phyloP scores from a whole-genome alignment of 768 basidiomycete genomes.

The Hysterangium stoloniferum region DNA sequence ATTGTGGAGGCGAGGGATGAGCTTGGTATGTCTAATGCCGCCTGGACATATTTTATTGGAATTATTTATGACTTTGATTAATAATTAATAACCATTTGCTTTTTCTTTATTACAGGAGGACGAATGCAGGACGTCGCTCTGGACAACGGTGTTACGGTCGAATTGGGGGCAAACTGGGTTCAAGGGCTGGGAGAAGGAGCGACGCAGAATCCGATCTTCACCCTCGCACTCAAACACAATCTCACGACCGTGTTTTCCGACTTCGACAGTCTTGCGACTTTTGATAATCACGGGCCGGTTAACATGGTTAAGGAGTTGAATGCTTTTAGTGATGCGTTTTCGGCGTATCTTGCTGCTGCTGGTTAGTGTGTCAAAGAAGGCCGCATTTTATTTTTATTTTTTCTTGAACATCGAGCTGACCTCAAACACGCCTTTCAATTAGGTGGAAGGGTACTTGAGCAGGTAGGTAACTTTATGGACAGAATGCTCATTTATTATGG shows the following conservation, averaged over 20 bases:
- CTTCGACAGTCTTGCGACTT: slow-evolving; percentile 9
- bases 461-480: neutral
- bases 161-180: slow-evolving; percentile 34
- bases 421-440: neutral
- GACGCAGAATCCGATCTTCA: slow-evolving; percentile 51
- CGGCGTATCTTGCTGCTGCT: slow-evolving; percentile 1
- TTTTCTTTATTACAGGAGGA: slow-evolving; percentile 24
- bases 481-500: neutral
- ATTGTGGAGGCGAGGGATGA: slow-evolving; percentile 52
- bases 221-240: slow-evolving; percentile 47
- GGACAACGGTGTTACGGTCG: slow-evolving; percentile 35
- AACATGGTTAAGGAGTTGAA: slow-evolving; percentile 5
- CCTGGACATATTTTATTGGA: too few species aligned
- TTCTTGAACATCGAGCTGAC: neutral
- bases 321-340: slow-evolving; percentile 4
- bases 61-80: too few species aligned
- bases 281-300: slow-evolving; percentile 9
- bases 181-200: slow-evolving; percentile 37
- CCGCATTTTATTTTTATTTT: too few species aligned
- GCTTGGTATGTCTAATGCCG: slow-evolving; percentile 30
- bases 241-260: slow-evolving; percentile 27
- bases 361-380: too few species aligned
- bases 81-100: neutral
- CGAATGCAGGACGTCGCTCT: slow-evolving; percentile 37
- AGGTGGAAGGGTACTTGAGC: neutral